A percentile compares a stretch with the other conserved stretches of the same genome.
Conservation (phyloP, 768 basidiomycete genomes). For the Dacryopinax spathularia region DNA sequence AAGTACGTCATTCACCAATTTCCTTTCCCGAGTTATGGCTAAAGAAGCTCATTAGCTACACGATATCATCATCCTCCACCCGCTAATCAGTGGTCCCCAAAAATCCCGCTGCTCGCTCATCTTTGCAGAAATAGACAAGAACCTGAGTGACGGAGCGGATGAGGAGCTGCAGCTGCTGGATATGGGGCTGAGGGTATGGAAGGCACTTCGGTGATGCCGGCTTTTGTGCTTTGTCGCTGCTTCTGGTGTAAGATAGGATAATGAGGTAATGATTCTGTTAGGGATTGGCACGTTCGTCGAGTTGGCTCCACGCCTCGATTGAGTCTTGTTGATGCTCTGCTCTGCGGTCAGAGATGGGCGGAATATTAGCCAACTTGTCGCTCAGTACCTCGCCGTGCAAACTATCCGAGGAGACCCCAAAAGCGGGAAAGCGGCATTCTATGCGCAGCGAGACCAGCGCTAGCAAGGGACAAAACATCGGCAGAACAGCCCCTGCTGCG, state of each 20-base stretch:
- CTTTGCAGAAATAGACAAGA: constrained; percentile 93
- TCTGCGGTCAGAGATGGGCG: too few species aligned
- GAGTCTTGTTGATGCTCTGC: background rate
- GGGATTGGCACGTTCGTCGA: background rate
- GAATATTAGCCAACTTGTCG: too few species aligned
- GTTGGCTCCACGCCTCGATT: too few species aligned
- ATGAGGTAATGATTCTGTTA: background rate
- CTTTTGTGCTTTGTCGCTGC: background rate
- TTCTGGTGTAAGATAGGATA: background rate
- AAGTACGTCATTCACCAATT: constrained; percentile 42
- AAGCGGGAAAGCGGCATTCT: too few species aligned
- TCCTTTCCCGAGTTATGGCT: background rate
- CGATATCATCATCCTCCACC: constrained; percentile 74
- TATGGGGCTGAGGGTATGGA: constrained; percentile 65
- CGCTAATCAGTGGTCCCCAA: constrained; percentile 59
- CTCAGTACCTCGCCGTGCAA: too few species aligned
- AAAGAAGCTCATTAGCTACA: constrained; percentile 48
- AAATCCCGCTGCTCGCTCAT: constrained; percentile 69
- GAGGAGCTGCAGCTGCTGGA: constrained; percentile 93
- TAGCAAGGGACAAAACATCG: too few species aligned
- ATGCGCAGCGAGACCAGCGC: too few species aligned
- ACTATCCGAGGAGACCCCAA: too few species aligned
- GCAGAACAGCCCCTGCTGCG: too few species aligned
- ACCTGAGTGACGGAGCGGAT: constrained; percentile 87
- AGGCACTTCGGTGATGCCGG: constrained; percentile 23